Percentiles rank a stretch among this genome's conserved stretches.
phyloP scores from a whole-genome alignment of 2,329 filamentous ascomycete genomes.

The Aureobasidium sp. region DNA sequence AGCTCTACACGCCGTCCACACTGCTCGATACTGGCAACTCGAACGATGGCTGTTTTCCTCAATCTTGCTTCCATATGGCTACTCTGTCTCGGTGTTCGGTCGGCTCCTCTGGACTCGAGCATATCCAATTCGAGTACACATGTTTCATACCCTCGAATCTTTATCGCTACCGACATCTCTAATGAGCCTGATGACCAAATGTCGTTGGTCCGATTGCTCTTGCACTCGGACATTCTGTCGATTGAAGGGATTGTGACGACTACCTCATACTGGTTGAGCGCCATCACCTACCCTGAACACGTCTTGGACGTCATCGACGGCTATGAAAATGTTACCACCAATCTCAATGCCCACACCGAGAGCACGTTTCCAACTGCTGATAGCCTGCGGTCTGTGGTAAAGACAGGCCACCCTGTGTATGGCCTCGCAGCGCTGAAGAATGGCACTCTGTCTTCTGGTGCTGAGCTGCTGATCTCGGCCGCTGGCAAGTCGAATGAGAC shows the following conservation, averaged over 20 bases:
- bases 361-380: slow-evolving; percentile 20
- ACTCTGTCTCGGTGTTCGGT: neutral
- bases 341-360: slow-evolving; percentile 34
- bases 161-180: slow-evolving; percentile 23
- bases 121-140: neutral
- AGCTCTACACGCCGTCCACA: neutral
- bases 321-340: slow-evolving; percentile 29
- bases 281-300: slow-evolving; percentile 19
- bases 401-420: slow-evolving; percentile 31
- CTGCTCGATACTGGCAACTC: neutral
- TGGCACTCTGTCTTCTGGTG: slow-evolving; percentile 18
- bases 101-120: neutral
- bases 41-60: neutral
- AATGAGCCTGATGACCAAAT: slow-evolving; percentile 24
- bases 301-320: slow-evolving; percentile 23
- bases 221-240: slow-evolving; percentile 21
- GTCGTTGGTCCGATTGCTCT: slow-evolving; percentile 20
- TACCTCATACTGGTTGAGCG: slow-evolving; percentile 21
- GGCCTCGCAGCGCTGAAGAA: slow-evolving; percentile 30
- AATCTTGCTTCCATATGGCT: neutral
- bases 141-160: slow-evolving; percentile 17
- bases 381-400: slow-evolving; percentile 19
- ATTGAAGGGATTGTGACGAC: slow-evolving; percentile 21
- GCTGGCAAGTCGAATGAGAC: slow-evolving; percentile 26
- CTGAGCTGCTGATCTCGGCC: slow-evolving; percentile 18